Base-by-base conservation (phyloP, 202 grass and related monocot genomes). In the Setaria viridis region DNA sequence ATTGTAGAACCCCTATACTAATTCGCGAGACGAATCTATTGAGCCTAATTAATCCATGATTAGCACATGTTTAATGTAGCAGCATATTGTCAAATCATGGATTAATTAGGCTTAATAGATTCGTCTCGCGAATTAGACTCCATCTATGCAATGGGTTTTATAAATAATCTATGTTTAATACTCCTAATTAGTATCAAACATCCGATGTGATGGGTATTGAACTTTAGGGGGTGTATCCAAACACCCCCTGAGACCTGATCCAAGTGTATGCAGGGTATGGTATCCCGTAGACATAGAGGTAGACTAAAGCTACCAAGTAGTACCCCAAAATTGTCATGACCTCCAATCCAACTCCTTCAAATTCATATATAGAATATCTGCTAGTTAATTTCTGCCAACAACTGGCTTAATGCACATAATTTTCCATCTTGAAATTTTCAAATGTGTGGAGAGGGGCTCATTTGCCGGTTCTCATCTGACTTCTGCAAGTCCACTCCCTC, bases 391-490 rank as follows among this genome's bases (percentile, higher is more conserved):
- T 14, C 20, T 42, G 39, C 63, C 11, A 76, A 67, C 72, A 55
- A 19, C 59, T 29, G 35, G 82, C 34, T 43, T 56, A 84, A 43
- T 19, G 10, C 33, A 25, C 60, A 45, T 32, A 12, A 30, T 54
- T 21, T 54, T 19, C 47, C 67, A 59, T 47, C 13, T 41, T 50
- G 65, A 55, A 57, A 41, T 58, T 37, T 34, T 49, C 49, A 85
- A 60, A 85, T 25, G 30, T 62, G 69, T 11, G 60, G 34, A 11
- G 62, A 85, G 64, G 64, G 46, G 16, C 42, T 46, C 39, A 32
- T 80, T 72, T 64, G 55, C 29, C 16, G 13, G 1, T 59, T 69
- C 48, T 16, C 16, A 13, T 81, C 85, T 75, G 85, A 81, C 69
- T 48, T 75, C 3, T 29, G 17, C 77, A 67, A 58, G 80, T 72